Evolutionary conservation across 2,329 filamentous ascomycete genomes (phyloP).

Genomic region (Stagonosporopsis chrysanthemi): DNA sequence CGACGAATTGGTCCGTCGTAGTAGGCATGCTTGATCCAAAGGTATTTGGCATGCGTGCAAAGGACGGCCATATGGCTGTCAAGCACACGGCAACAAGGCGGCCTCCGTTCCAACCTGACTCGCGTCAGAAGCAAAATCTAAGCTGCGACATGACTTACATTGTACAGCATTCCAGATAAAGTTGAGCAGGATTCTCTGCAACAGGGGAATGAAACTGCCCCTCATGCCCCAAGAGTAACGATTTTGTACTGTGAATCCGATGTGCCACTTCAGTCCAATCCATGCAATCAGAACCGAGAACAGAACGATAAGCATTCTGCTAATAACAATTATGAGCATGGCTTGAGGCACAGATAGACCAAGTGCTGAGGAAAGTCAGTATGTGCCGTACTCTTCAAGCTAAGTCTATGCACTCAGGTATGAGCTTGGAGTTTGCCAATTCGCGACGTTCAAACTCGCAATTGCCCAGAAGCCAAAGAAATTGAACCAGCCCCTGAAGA

Average conservation of each 20-base stretch:
- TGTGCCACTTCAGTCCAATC: slow-evolving; percentile 60
- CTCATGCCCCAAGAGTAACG: slow-evolving; percentile 60
- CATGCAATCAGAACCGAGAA: slow-evolving; percentile 58
- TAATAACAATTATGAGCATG: slow-evolving; percentile 58
- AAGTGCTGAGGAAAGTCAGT: slow-evolving; percentile 40
- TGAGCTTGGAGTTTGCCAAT: slow-evolving; percentile 59
- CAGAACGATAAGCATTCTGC: slow-evolving; percentile 52
- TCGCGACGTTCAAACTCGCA: slow-evolving; percentile 52
- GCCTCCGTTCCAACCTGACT: slow-evolving; percentile 47
- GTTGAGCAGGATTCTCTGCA: slow-evolving; percentile 58
- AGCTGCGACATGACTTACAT: slow-evolving; percentile 43
- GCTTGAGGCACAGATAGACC: slow-evolving; percentile 58
- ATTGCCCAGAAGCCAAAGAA: slow-evolving; percentile 55
- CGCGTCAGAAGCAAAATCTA: slow-evolving; percentile 9
- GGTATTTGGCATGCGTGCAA: slow-evolving; percentile 44
- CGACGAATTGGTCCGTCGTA: slow-evolving; percentile 47
- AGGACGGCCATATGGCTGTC: slow-evolving; percentile 48
- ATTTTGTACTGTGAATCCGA: slow-evolving; percentile 60
- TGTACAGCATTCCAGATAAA: slow-evolving; percentile 61
- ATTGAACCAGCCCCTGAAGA: slow-evolving; percentile 43
- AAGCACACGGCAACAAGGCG: slow-evolving; percentile 45
- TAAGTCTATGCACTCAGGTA: slow-evolving; percentile 48
- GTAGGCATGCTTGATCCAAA: slow-evolving; percentile 45
- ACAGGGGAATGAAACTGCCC: slow-evolving; percentile 58
- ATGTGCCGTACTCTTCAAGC: background rate